Evolutionary conservation across 2,329 filamentous ascomycete genomes (phyloP), one percentile per base, ranked within the genome.

Genomic region (Lecanosticta acicola): DNA sequence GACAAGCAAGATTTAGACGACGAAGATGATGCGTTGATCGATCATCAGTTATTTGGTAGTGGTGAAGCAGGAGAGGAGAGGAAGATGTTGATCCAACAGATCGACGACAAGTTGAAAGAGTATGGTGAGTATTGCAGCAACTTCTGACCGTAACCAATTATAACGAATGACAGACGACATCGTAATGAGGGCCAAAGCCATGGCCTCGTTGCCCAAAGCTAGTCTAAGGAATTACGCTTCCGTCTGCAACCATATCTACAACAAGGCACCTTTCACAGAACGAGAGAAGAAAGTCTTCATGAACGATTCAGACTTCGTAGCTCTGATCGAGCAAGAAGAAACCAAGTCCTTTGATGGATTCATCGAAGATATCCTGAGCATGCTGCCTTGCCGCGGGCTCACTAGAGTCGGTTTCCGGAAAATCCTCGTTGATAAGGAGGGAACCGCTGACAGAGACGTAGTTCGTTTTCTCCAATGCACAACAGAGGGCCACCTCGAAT

Each of bases 321-420:
- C 63, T 1, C 54, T 70, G 0, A 56, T 60, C 10, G 62, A 57
- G 14, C 68, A 66, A 2, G 62, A 67, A 3, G 68, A 71, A 43
- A 66, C 67, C 52, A 66, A 64, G 11, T 59, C 55, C 1, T 68
- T 71, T 20, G 68, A 71, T 20, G 65, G 65, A 3, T 58, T 62
- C 4, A 58, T 70, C 2, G 68, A 70, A 46, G 60, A 54, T 0
- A 43, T 63, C 5, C 59, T 71, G 5, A 54, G 53, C 2, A 56
- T 59, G 11, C 19, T 63, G 5, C 64, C 69, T 20, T 52, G 44
- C 19, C 39, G 56, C 34, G 49, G 4, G 44, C 50, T 19, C 13
- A 65, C n/a, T 18, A 58, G 36, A 57, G 64, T 66, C 57, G 46
- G 53, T 47, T 7, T 21, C 42, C 24, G 29, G 20, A 34, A n/a